A percentile compares a stretch with the other conserved stretches of the same genome.
Conservation (phyloP, 108 stramenopile species). For the Ochromonas danica region DNA sequence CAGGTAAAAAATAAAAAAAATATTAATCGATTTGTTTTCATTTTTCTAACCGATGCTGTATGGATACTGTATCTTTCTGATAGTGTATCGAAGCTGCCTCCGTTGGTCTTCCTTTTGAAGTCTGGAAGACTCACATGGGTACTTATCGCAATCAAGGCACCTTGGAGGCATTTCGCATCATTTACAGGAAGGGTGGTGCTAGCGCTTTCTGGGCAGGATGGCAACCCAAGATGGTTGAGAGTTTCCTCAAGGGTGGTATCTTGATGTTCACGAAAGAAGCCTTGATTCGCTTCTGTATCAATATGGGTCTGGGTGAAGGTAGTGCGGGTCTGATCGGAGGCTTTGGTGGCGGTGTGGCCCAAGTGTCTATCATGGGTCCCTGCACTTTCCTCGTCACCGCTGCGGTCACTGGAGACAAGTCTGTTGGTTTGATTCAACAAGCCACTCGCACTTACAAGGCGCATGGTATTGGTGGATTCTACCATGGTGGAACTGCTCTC, state of each 20-base stretch:
- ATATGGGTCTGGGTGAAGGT: constrained; percentile 30
- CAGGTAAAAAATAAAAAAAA: neutral
- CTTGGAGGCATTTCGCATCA: constrained; percentile 33
- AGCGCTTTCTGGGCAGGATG: constrained; percentile 39
- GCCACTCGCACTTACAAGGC: neutral
- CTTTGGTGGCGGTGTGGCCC: constrained; percentile 38
- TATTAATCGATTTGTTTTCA: neutral
- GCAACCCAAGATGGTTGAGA: constrained; percentile 41
- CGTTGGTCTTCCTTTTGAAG: constrained; percentile 46
- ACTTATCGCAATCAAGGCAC: constrained; percentile 36
- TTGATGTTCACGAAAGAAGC: constrained; percentile 40
- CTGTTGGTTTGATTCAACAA: neutral
- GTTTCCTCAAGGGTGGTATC: constrained; percentile 40
- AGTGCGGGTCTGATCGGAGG: constrained; percentile 39
- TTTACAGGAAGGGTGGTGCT: constrained; percentile 38
- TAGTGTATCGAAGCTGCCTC: constrained; percentile 39
- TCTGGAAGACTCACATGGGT: constrained; percentile 53
- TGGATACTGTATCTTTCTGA: neutral
- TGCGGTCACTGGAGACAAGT: constrained; percentile 37
- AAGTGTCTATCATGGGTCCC: constrained; percentile 42
- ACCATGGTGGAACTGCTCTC: constrained; percentile 46
- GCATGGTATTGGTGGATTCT: constrained; percentile 40
- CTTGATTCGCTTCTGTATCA: constrained; percentile 1
- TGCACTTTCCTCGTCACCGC: constrained; percentile 47
- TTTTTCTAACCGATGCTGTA: neutral